Evolutionary conservation across 352 stramenopile species (phyloP).

Genomic region (Pythium coloratum): DNA sequence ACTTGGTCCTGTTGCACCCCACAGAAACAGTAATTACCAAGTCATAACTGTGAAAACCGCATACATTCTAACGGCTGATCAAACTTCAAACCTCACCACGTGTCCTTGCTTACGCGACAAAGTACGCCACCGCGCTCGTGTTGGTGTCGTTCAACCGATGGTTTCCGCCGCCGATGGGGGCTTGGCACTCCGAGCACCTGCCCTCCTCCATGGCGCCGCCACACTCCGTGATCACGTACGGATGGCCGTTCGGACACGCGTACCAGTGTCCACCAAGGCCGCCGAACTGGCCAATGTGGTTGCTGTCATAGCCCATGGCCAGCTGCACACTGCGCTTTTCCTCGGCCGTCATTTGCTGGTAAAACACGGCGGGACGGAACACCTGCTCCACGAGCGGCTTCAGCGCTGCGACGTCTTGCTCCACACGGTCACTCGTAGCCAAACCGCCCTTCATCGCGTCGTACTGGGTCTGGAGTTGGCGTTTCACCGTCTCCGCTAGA

Average conservation of each 20-base stretch:
- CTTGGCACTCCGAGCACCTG: slow-evolving; percentile 70
- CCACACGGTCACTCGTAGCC: not conserved
- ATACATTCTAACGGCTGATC: no score
- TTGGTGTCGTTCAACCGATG: slow-evolving; percentile 30
- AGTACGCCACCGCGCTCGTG: slow-evolving; percentile 5
- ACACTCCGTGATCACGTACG: slow-evolving; percentile 85
- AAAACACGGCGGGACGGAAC: slow-evolving; percentile 1
- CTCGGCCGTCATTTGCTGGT: slow-evolving; percentile 28
- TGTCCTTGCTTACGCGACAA: not conserved
- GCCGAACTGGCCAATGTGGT: not conserved
- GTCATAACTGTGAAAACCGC: no score
- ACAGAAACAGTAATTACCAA: no score
- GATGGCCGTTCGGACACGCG: slow-evolving; percentile 77
- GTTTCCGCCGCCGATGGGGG: slow-evolving; percentile 48
- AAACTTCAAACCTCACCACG: no score
- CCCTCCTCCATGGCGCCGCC: slow-evolving; percentile 68
- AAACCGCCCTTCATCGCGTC: not conserved
- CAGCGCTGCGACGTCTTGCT: not conserved
- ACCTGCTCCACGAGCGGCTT: not conserved
- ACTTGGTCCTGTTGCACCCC: not conserved
- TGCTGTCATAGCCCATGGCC: not conserved
- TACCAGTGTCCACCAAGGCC: slow-evolving; percentile 62
- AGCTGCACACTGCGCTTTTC: slow-evolving; percentile 32
- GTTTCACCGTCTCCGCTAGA: not conserved
- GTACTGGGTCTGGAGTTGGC: not conserved